Evolutionary conservation across 2,329 filamentous ascomycete genomes (phyloP), one percentile per base, ranked within the genome.

Genomic region (Fonsecaea pugnacius): DNA sequence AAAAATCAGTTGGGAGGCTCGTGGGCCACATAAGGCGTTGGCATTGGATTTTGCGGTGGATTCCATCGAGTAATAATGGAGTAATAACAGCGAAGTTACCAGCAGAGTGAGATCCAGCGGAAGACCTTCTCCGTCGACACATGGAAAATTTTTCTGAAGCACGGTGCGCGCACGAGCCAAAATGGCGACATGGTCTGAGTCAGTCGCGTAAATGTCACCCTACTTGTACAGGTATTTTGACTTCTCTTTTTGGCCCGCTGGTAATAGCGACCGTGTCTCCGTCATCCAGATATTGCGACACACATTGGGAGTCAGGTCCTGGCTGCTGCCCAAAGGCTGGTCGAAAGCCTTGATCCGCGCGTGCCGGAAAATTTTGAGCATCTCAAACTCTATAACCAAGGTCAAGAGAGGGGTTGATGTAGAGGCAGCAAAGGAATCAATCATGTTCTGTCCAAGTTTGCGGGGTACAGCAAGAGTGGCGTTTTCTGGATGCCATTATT

Each of bases 41-140:
- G 52, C 54, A 53, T 54, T 59, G 48, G 46, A 21, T 21, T 54
- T 12, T n/a, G 40, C 35, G 32, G 66, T 65, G 66, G 66, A 64
- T 68, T 58, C 63, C 43, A n/a, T 65, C 40, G 63, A 60, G 43
- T 68, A 68, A 68, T 65, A 24, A 65, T 68, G 53, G 61, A 68
- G 66, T 68, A 66, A 68, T 65, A 48, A 38, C 43, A 51, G 55
- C 52, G 51, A 35, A 27, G 33, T 6, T 6, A 10, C 6, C 33
- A 12, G 46, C 18, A 36, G 14, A 14, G 50, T n/a, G 12, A 43
- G 53, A 58, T 43, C 65, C 65, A 65, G 55, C 62, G 43, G 43
- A 40, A 54, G 27, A 46, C 33, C 18, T 33, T 51, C 27, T 24
- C 35, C 40, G 18, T 30, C 40, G 38, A 51, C 66, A 68, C 66